Base-by-base conservation (phyloP, 352 stramenopile genomes). In the Globisporangium yorkense region DNA sequence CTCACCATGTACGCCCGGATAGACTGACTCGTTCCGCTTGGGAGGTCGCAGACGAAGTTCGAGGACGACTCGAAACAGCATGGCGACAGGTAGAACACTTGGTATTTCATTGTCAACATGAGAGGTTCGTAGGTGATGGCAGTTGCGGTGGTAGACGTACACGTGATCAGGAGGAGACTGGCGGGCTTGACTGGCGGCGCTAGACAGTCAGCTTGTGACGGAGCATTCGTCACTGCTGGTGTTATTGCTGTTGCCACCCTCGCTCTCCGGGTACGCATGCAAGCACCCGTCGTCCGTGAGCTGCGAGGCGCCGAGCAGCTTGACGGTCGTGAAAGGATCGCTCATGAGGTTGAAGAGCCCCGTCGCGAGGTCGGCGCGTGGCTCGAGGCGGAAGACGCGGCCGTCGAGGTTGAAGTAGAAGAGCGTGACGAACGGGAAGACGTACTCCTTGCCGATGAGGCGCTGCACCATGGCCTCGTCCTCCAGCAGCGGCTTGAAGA, bases 381-480 rank as follows among this genome's bases (percentile, higher is more conserved):
- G 77, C 51, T 87, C 77, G 51, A 85, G 43, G 18, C 61, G 69
- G 55, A 82, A 87, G 8, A 79, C 74, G 21, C 68, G 73, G 29
- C 77, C 77, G 1, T 52, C 73, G 12, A 62, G 56, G 43, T 74
- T 81, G 61, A 88, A 81, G 54, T 86, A 67, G 60, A 85, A 86
- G 10, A 76, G 59, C 20, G 74, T 75, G 5, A 67, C 70, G 51
- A 83, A 86, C 5, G 75, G 67, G 50, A 86, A 83, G 44, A 63
- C 63, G 57, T 87, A 87, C 40, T 75, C 67, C 50, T 84, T 69
- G 16, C 79, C 79, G 20, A 89, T 68, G 40, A 89, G 71, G 20
- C 65, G 66, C 63, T 87, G 76, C n/a, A 87, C 79, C 61, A 89
- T 71, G 4, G 65, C 31, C 51, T 87, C 79, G 53, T 89, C 74